Evolutionary conservation across 805 yeast species (phyloP).

Genomic region (Sugiyamaella marilandica): DNA sequence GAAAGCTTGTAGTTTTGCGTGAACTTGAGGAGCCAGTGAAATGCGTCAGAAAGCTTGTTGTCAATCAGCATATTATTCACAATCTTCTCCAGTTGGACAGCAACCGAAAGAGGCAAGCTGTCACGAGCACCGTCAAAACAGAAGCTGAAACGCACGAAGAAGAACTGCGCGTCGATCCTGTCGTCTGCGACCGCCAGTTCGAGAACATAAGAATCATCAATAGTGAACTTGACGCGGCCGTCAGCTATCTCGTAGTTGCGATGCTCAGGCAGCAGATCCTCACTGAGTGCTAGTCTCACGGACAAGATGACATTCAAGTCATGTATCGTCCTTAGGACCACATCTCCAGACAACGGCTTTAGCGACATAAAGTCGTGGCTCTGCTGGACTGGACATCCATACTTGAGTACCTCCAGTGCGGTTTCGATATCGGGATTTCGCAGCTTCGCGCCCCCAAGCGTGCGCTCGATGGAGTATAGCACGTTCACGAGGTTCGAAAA

Average conservation of each 20-base stretch:
- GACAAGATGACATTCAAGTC: conserved; percentile 71
- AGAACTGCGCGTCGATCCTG: conserved; percentile 59
- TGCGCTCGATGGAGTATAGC: conserved; percentile 60
- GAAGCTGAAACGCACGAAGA: conserved; percentile 71
- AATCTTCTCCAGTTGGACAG: conserved; percentile 46
- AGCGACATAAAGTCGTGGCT: conserved; percentile 53
- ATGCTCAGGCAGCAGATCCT: conserved; percentile 57
- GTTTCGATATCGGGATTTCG: conserved; percentile 90
- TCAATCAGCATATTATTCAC: conserved; percentile 50
- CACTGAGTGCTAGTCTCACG: conserved; percentile 63
- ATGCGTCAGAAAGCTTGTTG: conserved; percentile 47
- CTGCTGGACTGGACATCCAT: conserved; percentile 72
- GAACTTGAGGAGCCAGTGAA: conserved; percentile 53
- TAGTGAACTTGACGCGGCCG: conserved; percentile 68
- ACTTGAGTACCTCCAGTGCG: conserved; percentile 74
- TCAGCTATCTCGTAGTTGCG: conserved; percentile 60
- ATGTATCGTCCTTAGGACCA: conserved; percentile 55
- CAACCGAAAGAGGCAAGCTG: conserved; percentile 33
- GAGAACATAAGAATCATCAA: conserved; percentile 62
- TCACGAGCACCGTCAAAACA: conserved; percentile 39
- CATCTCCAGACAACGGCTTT: conserved; percentile 47
- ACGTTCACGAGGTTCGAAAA: conserved; percentile 61
- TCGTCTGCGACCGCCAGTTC: conserved; percentile 74
- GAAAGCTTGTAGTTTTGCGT: conserved; percentile 62
- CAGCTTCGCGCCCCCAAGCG: conserved; percentile 80